Evolutionary conservation across 2,329 filamentous ascomycete genomes (phyloP).

Genomic region (Venturia pyrina): DNA sequence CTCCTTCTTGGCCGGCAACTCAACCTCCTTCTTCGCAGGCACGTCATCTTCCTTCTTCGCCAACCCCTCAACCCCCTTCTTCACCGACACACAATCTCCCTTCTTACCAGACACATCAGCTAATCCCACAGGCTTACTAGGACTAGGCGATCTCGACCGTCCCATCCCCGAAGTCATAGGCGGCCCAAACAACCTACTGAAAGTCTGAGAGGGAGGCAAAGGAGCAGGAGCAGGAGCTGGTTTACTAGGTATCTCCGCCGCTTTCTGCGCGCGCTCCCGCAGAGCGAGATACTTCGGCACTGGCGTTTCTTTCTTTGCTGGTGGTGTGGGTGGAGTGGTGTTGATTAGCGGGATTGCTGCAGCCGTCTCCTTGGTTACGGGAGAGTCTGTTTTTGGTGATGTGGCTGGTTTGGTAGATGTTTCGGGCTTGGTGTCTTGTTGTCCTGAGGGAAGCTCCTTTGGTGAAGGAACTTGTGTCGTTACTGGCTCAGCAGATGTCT

Average conservation of each 20-base stretch:
- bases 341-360: neutral
- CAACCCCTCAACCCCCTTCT: too few species aligned
- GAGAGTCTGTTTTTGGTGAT: neutral
- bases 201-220: neutral
- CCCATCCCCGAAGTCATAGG: slow-evolving; percentile 2
- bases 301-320: neutral
- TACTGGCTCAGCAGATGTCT: too few species aligned
- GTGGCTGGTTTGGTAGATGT: too few species aligned
- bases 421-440: too few species aligned
- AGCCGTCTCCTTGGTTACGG: neutral
- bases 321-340: neutral
- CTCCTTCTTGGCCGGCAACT: neutral
- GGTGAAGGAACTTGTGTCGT: too few species aligned
- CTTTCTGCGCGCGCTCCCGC: neutral
- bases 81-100: too few species aligned
- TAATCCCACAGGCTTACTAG: neutral
- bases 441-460: too few species aligned
- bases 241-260: neutral
- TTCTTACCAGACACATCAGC: neutral
- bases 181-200: neutral
- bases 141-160: neutral
- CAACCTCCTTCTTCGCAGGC: neutral
- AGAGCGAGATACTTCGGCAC: neutral
- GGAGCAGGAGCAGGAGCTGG: neutral
- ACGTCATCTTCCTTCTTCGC: neutral